These are phyloP conservation scores for Fusarium sp. DNA, from an alignment of 2,329 filamentous ascomycete species.

Conservation along the genomic window DNA sequence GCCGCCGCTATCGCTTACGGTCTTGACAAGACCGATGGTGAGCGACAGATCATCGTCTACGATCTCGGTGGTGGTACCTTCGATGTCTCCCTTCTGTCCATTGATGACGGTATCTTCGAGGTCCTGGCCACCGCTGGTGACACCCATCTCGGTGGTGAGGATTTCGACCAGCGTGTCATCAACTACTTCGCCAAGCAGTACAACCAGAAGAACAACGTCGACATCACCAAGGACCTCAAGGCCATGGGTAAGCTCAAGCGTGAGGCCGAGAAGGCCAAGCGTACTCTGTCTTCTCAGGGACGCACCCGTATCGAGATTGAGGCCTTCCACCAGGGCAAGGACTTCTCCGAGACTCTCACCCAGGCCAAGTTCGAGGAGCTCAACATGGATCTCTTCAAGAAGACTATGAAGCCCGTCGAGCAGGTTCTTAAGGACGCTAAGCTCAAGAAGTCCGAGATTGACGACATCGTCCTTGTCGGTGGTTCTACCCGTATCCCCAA, in stretches of 20 bases:
- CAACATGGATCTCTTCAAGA: conserved; percentile 99
- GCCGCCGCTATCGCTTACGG: conserved; percentile 96
- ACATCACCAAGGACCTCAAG: conserved; percentile 95
- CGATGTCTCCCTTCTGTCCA: conserved; percentile 93
- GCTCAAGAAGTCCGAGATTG: conserved; percentile 93
- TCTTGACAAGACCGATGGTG: conserved; percentile 86
- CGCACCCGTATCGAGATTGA: conserved; percentile 96
- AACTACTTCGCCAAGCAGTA: conserved; percentile 96
- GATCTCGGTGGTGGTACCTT: conserved; percentile 96
- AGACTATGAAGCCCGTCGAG: conserved; percentile 98
- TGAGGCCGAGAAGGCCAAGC: conserved; percentile 99
- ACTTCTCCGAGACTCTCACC: conserved; percentile 98
- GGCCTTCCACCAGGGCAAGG: conserved; percentile 94
- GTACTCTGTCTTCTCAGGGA: conserved; percentile 95
- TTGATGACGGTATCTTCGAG: conserved; percentile 94
- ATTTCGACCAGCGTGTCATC: conserved; percentile 98
- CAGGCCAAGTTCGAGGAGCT: conserved; percentile 99
- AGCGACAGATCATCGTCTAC: conserved; percentile 93
- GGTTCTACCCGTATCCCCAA: conserved; percentile 99
- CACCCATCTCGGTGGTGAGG: conserved; percentile 97
- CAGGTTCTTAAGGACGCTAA: conserved; percentile 99
- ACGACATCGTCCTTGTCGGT: conserved; percentile 98
- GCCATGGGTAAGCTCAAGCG: conserved; percentile 99
- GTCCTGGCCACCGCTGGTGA: conserved; percentile 96
- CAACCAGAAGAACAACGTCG: conserved; percentile 97